Evolutionary conservation across 352 stramenopile genomes (phyloP).

Genomic region (Phytophthora pini): DNA sequence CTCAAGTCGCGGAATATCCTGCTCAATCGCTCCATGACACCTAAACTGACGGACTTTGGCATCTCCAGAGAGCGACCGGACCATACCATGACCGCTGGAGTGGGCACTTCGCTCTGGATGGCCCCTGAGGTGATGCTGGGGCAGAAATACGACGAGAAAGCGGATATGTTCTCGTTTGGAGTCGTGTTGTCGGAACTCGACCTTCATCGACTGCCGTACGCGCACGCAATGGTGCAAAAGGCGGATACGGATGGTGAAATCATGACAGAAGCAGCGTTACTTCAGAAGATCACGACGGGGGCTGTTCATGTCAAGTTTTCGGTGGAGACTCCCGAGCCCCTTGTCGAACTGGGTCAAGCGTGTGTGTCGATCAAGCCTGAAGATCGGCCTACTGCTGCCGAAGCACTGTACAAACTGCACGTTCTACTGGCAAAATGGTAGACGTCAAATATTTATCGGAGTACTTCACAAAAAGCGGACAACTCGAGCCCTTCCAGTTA

Average conservation of each 20-base stretch:
- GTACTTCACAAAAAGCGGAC: background rate
- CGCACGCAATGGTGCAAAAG: slow-evolving; percentile 3
- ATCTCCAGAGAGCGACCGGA: slow-evolving; percentile 39
- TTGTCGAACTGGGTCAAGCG: slow-evolving; percentile 10
- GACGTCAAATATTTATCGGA: background rate
- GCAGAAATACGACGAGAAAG: slow-evolving; percentile 6
- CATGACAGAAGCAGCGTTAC: slow-evolving; percentile 14
- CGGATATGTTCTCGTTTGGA: slow-evolving; percentile 7
- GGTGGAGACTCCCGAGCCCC: slow-evolving; percentile 10
- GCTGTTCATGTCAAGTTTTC: slow-evolving; percentile 22
- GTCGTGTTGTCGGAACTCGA: slow-evolving; percentile 4
- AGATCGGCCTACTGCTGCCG: slow-evolving; percentile 15
- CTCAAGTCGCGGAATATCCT: slow-evolving; percentile 57
- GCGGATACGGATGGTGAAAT: slow-evolving; percentile 2
- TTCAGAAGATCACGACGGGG: slow-evolving; percentile 11
- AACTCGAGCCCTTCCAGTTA: background rate
- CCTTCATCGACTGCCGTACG: slow-evolving; percentile 4
- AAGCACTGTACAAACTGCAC: slow-evolving; percentile 34
- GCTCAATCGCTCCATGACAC: slow-evolving; percentile 46
- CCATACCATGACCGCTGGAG: slow-evolving; percentile 28
- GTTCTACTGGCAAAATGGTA: slow-evolving; percentile 3
- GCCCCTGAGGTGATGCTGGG: slow-evolving; percentile 5
- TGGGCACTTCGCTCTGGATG: slow-evolving; percentile 16
- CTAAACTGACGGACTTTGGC: slow-evolving; percentile 74
- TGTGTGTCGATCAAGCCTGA: slow-evolving; percentile 26